These are phyloP conservation scores for Fusarium tjaetaba DNA, from an alignment of 2,329 filamentous ascomycete genomes.

Conservation along the genomic window DNA sequence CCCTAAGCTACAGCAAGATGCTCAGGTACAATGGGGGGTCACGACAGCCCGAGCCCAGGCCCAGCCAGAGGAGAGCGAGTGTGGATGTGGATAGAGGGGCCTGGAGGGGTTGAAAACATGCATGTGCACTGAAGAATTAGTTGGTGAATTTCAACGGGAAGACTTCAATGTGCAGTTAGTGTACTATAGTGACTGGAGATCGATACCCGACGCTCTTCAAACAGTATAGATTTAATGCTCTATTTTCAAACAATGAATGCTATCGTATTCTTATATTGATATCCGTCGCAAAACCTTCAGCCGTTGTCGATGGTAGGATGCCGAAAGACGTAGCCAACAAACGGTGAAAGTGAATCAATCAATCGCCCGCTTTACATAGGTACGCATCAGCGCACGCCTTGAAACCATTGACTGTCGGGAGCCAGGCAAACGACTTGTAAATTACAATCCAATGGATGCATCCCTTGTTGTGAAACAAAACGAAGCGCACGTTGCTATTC, in stretches of 20 bases:
- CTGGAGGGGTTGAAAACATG: slow-evolving; percentile 10
- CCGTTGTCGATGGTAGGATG: neutral
- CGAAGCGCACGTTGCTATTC: neutral
- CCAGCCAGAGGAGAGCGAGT: neutral
- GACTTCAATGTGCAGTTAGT: neutral
- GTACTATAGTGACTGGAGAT: neutral
- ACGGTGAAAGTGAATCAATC: neutral
- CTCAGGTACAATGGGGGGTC: slow-evolving; percentile 22
- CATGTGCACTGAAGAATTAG: slow-evolving; percentile 8
- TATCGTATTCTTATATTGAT: neutral
- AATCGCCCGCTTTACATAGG: neutral
- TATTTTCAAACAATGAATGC: neutral
- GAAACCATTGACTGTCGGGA: neutral
- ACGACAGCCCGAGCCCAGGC: neutral
- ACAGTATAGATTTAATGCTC: neutral
- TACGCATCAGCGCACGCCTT: neutral
- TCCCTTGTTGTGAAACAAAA: neutral
- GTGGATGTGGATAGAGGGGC: neutral
- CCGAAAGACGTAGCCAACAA: neutral
- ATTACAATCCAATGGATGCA: neutral
- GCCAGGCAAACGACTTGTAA: neutral
- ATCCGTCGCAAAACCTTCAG: neutral
- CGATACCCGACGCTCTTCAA: neutral
- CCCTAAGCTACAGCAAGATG: neutral
- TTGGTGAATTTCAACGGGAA: neutral